A percentile compares a stretch with the other conserved stretches of the same genome.
Evolutionary conservation across 108 stramenopile genomes (phyloP).

Genomic region (Heterococcus sp.): DNA sequence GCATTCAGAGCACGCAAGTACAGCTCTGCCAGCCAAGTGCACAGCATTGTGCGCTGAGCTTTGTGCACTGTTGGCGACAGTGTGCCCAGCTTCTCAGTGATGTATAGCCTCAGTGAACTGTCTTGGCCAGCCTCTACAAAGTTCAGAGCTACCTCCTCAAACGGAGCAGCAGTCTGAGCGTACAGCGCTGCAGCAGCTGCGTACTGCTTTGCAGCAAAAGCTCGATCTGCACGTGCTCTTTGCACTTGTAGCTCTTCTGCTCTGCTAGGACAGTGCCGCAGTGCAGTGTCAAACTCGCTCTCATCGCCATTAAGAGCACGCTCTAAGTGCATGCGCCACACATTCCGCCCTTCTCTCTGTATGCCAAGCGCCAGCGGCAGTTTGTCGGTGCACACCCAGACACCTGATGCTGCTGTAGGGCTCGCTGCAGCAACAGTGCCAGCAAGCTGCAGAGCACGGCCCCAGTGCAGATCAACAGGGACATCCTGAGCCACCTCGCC

Average conservation of each 20-base stretch:
- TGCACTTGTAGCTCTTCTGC: conserved; percentile 5
- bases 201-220: conserved; percentile 3
- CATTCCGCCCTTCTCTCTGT: conserved; percentile 25
- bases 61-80: conserved; percentile 14
- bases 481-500: conserved; percentile 18
- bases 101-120: conserved; percentile 18
- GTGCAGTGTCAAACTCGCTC: not conserved
- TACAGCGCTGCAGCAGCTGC: conserved; percentile 15
- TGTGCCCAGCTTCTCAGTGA: conserved; percentile 24
- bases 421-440: not conserved
- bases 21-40: conserved; percentile 46
- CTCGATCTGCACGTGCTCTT: conserved; percentile 10
- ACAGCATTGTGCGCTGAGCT: conserved; percentile 31
- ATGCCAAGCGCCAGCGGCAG: conserved; percentile 8
- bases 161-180: conserved; percentile 20
- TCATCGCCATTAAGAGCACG: conserved; percentile 1
- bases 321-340: conserved; percentile 43
- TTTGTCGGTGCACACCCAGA: conserved; percentile 40
- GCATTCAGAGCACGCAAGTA: conserved; percentile 22
- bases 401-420: not conserved
- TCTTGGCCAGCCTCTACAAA: conserved; percentile 32
- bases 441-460: not conserved
- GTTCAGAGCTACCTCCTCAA: conserved; percentile 42
- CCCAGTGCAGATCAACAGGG: not conserved
- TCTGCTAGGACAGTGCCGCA: not conserved